Percentiles rank a stretch among this genome's conserved stretches.
Conservation (phyloP, 2,329 filamentous ascomycete genomes). For the Diaporthe eres region DNA sequence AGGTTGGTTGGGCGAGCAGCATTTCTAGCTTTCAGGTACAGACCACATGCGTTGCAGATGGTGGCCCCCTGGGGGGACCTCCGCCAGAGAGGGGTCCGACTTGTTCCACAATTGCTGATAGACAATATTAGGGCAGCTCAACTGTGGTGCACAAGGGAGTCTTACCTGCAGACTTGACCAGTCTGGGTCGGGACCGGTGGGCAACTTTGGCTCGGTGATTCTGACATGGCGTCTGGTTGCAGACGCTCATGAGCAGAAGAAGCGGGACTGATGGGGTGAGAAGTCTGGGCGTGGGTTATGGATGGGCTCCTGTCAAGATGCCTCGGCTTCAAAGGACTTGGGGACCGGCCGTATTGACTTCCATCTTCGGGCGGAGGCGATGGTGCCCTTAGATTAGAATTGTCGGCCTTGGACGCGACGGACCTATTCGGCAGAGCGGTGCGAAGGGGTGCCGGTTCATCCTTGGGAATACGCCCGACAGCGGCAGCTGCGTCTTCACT, state of each 20-base stretch:
- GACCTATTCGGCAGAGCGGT: constrained; percentile 47
- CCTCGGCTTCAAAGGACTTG: constrained; percentile 36
- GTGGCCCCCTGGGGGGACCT: constrained; percentile 92
- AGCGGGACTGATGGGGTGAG: constrained; percentile 41
- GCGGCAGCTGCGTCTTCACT: constrained; percentile 36
- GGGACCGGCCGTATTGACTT: constrained; percentile 39
- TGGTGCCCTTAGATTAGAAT: constrained; percentile 40
- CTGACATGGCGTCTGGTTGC: constrained; percentile 36
- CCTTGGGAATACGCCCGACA: constrained; percentile 33
- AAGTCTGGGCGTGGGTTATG: constrained; percentile 40
- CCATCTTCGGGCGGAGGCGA: constrained; percentile 47
- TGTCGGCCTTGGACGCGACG: constrained; percentile 43
- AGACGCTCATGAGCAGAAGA: constrained; percentile 37
- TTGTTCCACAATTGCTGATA: constrained; percentile 91
- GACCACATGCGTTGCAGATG: constrained; percentile 97
- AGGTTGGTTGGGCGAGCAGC: constrained; percentile 90
- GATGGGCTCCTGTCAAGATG: constrained; percentile 39
- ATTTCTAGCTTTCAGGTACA: constrained; percentile 95
- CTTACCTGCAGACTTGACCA: constrained; percentile 81
- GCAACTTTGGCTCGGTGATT: constrained; percentile 19
- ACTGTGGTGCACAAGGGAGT: constrained; percentile 29
- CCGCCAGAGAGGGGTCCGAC: constrained; percentile 93
- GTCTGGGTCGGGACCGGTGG: constrained; percentile 54
- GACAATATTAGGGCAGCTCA: constrained; percentile 43
- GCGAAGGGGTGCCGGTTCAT: constrained; percentile 36